Evolutionary conservation across 2,329 filamentous ascomycete species (phyloP).

Genomic region (Diaporthe nobilis): DNA sequence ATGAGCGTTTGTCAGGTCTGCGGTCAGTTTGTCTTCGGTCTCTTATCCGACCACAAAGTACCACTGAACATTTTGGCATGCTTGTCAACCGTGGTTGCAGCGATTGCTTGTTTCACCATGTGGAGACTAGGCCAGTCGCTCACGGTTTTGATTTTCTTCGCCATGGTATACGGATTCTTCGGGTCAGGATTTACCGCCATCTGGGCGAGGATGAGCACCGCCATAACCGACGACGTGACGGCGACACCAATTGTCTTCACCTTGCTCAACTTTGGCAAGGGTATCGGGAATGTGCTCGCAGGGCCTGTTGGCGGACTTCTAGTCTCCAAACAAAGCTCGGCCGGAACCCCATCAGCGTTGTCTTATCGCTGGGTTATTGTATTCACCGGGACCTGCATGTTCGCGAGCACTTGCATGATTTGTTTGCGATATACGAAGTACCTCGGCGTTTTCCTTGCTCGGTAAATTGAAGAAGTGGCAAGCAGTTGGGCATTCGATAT

Average conservation of each 20-base stretch:
- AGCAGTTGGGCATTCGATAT: not conserved
- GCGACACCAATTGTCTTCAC: slow-evolving; percentile 10
- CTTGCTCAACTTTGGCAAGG: slow-evolving; percentile 10
- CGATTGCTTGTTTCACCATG: slow-evolving; percentile 55
- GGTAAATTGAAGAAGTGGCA: not conserved
- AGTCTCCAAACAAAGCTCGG: not conserved
- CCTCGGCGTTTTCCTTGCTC: not conserved
- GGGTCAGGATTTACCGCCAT: slow-evolving; percentile 55
- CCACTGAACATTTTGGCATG: slow-evolving; percentile 60
- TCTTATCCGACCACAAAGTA: slow-evolving; percentile 61
- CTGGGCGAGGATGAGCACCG: slow-evolving; percentile 41
- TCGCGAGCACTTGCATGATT: slow-evolving; percentile 13
- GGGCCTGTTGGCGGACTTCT: not conserved
- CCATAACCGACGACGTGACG: slow-evolving; percentile 14
- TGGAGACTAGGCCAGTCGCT: slow-evolving; percentile 67
- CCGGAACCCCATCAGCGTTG: not conserved
- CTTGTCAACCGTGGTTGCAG: slow-evolving; percentile 62
- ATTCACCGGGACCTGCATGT: slow-evolving; percentile 16
- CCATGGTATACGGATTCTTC: slow-evolving; percentile 70
- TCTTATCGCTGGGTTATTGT: slow-evolving; percentile 9
- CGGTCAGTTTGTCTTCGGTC: slow-evolving; percentile 65
- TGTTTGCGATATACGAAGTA: not conserved
- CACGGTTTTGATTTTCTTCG: slow-evolving; percentile 63
- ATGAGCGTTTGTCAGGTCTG: slow-evolving; percentile 65
- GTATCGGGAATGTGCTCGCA: slow-evolving; percentile 8